These are phyloP conservation scores for Arachis monticola DNA, from an alignment of 331 rosid species.

Conservation along the genomic window DNA sequence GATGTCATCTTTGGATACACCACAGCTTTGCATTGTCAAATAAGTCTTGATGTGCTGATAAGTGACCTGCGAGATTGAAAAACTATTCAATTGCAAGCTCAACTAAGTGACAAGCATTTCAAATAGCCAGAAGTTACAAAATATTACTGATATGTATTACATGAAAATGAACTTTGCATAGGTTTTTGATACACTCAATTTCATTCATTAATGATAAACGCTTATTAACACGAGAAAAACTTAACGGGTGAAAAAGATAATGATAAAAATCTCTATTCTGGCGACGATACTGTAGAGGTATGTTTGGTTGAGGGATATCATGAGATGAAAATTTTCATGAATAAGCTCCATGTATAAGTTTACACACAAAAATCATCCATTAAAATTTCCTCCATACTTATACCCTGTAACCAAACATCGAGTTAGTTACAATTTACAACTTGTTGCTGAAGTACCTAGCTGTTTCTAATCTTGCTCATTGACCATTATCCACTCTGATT, in stretches of 20 bases:
- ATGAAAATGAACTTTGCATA: conserved; percentile 9
- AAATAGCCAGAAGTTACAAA: conserved; percentile 4
- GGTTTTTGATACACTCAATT: conserved; percentile 4
- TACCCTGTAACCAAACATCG: no score
- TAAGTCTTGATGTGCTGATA: conserved; percentile 70
- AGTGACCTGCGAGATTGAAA: conserved; percentile 55
- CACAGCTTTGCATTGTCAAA: conserved; percentile 63
- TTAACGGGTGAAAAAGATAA: background rate
- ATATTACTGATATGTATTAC: conserved; percentile 11
- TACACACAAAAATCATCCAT: no score
- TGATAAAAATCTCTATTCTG: background rate
- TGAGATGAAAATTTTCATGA: no score
- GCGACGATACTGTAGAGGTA: background rate
- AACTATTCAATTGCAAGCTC: conserved; percentile 38
- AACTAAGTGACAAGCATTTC: conserved; percentile 26
- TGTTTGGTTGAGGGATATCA: no score
- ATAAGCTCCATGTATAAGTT: no score
- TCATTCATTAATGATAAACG: conserved; percentile 8
- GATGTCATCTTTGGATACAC: conserved; percentile 49
- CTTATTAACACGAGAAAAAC: background rate
- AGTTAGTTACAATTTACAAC: background rate
- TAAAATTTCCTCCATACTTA: no score
- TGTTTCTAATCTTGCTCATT: conserved; percentile 7
- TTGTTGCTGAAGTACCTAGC: conserved; percentile 8
- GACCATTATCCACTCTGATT: conserved; percentile 16